Conservation (phyloP, 495 filamentous ascomycete genomes). For the Penicillium simplicissimum region DNA sequence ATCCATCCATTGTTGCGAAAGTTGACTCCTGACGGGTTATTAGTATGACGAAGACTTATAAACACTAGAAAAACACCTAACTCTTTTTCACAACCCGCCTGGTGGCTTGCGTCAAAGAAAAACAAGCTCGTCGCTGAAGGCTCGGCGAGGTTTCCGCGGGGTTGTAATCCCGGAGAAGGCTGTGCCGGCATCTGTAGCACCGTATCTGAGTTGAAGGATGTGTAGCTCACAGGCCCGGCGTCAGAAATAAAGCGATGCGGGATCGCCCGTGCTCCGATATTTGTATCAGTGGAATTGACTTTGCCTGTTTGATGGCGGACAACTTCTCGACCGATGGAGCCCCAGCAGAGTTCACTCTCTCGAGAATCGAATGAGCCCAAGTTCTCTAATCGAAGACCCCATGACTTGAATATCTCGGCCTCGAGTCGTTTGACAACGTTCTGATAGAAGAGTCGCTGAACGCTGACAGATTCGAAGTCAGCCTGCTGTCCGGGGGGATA, state of each 20-base stretch:
- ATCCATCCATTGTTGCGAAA: conserved; percentile 30
- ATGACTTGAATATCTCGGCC: conserved; percentile 35
- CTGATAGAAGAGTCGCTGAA: conserved; percentile 37
- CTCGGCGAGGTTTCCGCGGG: conserved; percentile 12
- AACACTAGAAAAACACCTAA: conserved; percentile 17
- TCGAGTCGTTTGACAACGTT: conserved; percentile 39
- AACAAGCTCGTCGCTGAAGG: conserved; percentile 23
- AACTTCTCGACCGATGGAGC: conserved; percentile 28
- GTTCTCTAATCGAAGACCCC: conserved; percentile 34
- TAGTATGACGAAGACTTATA: conserved; percentile 21
- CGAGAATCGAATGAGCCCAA: conserved; percentile 31
- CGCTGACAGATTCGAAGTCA: conserved; percentile 30
- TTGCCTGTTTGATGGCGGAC: conserved; percentile 24
- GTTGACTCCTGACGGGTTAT: conserved; percentile 17
- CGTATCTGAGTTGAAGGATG: too few species aligned
- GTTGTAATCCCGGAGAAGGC: conserved; percentile 13
- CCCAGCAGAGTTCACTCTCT: conserved; percentile 31
- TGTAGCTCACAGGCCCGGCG: too few species aligned
- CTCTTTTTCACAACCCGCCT: conserved; percentile 28
- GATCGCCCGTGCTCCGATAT: too few species aligned
- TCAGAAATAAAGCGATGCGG: too few species aligned
- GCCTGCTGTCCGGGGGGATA: conserved; percentile 27
- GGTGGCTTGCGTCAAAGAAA: conserved; percentile 33
- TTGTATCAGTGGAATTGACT: conserved; percentile 15
- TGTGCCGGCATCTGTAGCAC: conserved; percentile 9